phyloP scores from a whole-genome alignment of 1,284 basidiomycete genomes.

The Cerrena zonata region DNA sequence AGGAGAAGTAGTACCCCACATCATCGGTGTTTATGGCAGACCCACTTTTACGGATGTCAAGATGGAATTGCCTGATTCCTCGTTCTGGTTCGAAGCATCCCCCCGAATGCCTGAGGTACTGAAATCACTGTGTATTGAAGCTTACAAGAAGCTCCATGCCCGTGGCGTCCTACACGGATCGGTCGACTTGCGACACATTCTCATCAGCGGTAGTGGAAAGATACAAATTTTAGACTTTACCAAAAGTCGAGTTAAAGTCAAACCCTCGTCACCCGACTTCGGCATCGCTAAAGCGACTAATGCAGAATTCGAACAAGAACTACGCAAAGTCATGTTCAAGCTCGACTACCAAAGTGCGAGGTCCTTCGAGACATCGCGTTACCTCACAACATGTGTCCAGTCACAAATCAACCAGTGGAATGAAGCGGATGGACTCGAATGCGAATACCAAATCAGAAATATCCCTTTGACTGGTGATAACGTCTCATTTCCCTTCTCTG shows the following conservation, averaged over 20 bases:
- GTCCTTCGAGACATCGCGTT: constrained; percentile 14
- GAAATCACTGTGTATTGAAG: constrained; percentile 8
- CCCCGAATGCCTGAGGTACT: neutral
- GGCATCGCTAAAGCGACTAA: constrained; percentile 30
- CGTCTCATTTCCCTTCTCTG: too few relatives aligned
- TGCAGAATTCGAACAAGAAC: constrained; percentile 41
- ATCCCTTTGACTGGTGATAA: too few relatives aligned
- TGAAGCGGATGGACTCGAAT: too few relatives aligned
- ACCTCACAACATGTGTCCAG: neutral
- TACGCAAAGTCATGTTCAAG: constrained; percentile 50
- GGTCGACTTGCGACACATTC: constrained; percentile 29
- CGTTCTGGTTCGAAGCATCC: constrained; percentile 7
- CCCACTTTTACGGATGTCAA: constrained; percentile 5
- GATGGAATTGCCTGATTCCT: constrained; percentile 1
- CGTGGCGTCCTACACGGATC: constrained; percentile 11
- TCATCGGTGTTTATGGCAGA: constrained; percentile 47
- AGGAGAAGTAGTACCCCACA: constrained; percentile 44
- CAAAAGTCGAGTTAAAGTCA: constrained; percentile 35
- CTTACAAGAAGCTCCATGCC: constrained; percentile 7
- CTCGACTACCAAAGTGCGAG: constrained; percentile 34
- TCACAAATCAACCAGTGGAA: too few relatives aligned
- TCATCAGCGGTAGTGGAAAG: constrained; percentile 50
- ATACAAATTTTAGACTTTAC: constrained; percentile 57
- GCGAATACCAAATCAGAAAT: too few relatives aligned
- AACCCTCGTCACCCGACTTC: constrained; percentile 32